A percentile compares a stretch with the other conserved stretches of the same genome.
These are phyloP conservation scores for Ajuga reptans DNA, from an alignment of 305 asterid genomes.

Conservation along the genomic window DNA sequence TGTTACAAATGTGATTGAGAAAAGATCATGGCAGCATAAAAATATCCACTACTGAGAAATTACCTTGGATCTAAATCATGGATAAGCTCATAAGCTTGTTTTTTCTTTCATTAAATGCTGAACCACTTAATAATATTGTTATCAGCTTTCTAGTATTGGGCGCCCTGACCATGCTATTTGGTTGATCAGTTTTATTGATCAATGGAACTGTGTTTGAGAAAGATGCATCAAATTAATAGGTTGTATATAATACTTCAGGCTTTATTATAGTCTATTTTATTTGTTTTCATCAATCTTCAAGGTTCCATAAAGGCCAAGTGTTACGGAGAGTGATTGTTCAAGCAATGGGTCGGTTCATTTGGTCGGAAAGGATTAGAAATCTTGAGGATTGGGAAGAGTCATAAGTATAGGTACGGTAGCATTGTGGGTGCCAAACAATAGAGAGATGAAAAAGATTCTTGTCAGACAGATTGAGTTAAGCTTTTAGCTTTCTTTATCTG, in stretches of 20 bases:
- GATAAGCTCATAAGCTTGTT: background rate
- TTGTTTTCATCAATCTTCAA: background rate
- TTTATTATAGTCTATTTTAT: background rate
- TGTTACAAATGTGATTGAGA: background rate
- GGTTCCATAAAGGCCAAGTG: background rate
- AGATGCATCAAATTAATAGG: background rate
- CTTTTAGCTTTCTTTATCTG: background rate
- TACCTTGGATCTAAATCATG: background rate
- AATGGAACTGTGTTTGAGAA: too few relatives aligned
- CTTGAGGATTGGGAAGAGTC: background rate
- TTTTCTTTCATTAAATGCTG: background rate
- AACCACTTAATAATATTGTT: too few relatives aligned
- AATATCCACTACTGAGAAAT: background rate
- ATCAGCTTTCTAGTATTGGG: too few relatives aligned
- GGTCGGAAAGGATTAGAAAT: background rate
- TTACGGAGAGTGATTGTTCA: background rate
- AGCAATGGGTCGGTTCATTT: background rate
- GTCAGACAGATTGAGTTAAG: background rate
- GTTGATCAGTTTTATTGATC: too few relatives aligned
- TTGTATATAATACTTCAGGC: too few relatives aligned
- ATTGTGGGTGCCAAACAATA: background rate
- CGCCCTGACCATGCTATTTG: background rate
- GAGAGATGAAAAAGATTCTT: background rate
- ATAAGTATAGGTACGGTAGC: background rate
- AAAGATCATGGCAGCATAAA: background rate